These are phyloP conservation scores for Lactifluus hygrophoroides DNA, from an alignment of 768 basidiomycete genomes.

Conservation along the genomic window DNA sequence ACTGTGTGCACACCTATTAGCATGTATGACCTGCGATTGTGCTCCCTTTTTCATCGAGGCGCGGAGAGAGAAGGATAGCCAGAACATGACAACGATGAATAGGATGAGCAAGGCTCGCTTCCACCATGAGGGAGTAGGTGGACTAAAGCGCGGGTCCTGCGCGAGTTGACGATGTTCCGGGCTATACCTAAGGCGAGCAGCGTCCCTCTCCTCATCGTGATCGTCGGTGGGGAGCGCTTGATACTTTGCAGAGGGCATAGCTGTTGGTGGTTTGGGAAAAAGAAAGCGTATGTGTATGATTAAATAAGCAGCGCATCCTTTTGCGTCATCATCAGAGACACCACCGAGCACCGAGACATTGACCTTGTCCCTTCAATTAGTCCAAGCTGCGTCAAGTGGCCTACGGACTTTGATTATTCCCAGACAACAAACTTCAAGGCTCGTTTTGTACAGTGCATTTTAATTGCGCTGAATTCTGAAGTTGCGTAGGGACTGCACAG, in stretches of 20 bases:
- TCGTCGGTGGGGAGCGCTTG: constrained; percentile 18
- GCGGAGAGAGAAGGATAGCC: constrained; percentile 29
- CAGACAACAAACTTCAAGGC: background rate
- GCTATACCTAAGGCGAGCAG: background rate
- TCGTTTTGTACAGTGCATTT: background rate
- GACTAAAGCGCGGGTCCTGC: constrained; percentile 40
- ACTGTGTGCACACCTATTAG: constrained; percentile 50
- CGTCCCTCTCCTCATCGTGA: background rate
- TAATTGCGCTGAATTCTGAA: background rate
- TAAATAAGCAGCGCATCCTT: constrained; percentile 12
- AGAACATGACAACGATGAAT: constrained; percentile 35
- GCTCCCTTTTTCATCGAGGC: constrained; percentile 1
- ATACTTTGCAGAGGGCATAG: constrained; percentile 16
- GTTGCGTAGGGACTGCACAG: background rate
- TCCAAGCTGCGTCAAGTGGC: too few species aligned
- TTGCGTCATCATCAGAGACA: too few species aligned
- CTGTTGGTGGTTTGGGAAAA: background rate
- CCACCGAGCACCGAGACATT: too few species aligned
- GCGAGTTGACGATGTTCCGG: constrained; percentile 10
- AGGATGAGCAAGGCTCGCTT: constrained; percentile 41
- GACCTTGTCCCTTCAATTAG: too few species aligned
- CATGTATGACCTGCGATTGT: constrained; percentile 46
- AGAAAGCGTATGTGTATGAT: background rate
- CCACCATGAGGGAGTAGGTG: constrained; percentile 42
- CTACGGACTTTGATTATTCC: background rate